Base-by-base conservation (phyloP, 352 stramenopile genomes). In the Globisporangium spiculum region DNA sequence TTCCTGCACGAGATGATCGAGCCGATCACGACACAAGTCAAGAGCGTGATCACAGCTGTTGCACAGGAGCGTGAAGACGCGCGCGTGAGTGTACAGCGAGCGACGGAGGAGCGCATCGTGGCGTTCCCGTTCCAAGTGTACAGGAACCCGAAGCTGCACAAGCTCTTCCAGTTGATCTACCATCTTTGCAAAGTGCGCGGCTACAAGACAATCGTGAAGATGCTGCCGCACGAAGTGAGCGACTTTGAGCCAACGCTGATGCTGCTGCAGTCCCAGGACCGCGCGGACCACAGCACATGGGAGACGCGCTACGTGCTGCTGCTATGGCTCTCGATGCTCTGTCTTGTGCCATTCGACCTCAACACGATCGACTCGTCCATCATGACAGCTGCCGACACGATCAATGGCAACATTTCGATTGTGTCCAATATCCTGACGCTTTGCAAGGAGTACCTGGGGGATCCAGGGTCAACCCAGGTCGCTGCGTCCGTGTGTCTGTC, bases 271-370 rank as follows among this genome's bases (percentile, higher is more conserved):
- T 94, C 78, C 20, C 90, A 97, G 68, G 94, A 98, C 73, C 81
- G 80, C 36, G 73, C 76, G 4, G 92, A 97, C 69, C 67, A 90
- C 86, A 72, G 66, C 14, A 78, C 74, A 27, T 92, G 81, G 83
- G 78, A 92, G 69, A 92, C 78, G 60, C 87, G 88, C 54, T 96
- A 93, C 62, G 85, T 94, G 53, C 74, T 99, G 55, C 83, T 99
- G 74, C 86, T 99, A 27, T 99, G 98, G 98, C 81, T 99, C 53
- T 97, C 89, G 12, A 98, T 99, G 76, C 84, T 99, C 48, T 98
- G 93, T 68, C 85, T 99, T 30, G 94, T 99, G 24, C 98, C 98
- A 0, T 99, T 99, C 77, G 91, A 99, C 76, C 90, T 99, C 59
- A 77, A 88, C 58, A 97, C 92, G 1, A 98, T 99, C 65, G 96